Percentiles rank a stretch among this genome's conserved stretches.
These are phyloP conservation scores for Phalaenopsis aphrodite DNA, from an alignment of 106 monocot species.

Conservation along the genomic window DNA sequence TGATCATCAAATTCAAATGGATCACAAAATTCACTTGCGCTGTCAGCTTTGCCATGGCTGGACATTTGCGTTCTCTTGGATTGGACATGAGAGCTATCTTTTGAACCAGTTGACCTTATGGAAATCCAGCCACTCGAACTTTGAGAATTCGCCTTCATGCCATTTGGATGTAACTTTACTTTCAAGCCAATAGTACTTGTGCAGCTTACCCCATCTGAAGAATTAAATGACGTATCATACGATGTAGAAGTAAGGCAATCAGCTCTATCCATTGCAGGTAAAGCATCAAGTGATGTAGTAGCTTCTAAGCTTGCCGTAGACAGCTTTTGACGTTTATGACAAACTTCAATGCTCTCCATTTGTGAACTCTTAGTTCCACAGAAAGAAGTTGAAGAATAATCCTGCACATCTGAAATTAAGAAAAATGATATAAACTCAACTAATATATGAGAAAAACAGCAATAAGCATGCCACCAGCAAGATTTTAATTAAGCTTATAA, in stretches of 20 bases:
- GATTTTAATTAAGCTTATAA: neutral
- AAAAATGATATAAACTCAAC: conserved; percentile 5
- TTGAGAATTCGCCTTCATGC: conserved; percentile 26
- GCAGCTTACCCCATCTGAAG: conserved; percentile 25
- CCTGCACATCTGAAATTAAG: conserved; percentile 17
- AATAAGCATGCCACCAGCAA: neutral
- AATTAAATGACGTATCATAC: conserved; percentile 18
- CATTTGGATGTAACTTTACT: conserved; percentile 16
- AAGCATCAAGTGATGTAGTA: conserved; percentile 19
- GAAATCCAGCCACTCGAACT: conserved; percentile 54
- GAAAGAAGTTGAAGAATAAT: conserved; percentile 12
- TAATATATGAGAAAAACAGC: neutral
- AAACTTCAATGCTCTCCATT: conserved; percentile 11
- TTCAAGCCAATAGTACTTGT: conserved; percentile 31
- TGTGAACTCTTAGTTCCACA: conserved; percentile 9
- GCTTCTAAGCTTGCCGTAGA: conserved; percentile 23
- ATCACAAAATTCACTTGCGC: conserved; percentile 26
- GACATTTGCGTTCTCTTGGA: conserved; percentile 37
- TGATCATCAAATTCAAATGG: conserved; percentile 89
- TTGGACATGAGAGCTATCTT: conserved; percentile 14
- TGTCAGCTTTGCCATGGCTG: conserved; percentile 17
- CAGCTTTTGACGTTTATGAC: conserved; percentile 36
- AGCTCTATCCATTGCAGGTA: conserved; percentile 5
- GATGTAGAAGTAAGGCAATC: conserved; percentile 19
- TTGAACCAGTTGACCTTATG: conserved; percentile 38